Base-by-base conservation (phyloP, 441 rosid genomes). In the Erodium trifolium region DNA sequence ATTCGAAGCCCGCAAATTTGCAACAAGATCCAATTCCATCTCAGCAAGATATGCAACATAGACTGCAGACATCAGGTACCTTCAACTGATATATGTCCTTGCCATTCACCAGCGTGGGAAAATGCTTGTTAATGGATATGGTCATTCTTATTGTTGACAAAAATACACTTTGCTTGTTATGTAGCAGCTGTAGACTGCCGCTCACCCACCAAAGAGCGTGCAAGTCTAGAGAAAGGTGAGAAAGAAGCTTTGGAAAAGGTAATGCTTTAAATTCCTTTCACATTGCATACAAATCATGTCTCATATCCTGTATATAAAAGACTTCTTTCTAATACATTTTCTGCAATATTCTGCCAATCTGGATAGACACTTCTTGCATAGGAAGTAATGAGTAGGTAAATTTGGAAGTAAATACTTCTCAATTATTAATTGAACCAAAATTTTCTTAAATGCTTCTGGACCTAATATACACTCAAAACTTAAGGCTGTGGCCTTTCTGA, bases 1-100 rank as follows among this genome's bases (percentile, higher is more conserved):
- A 70, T 67, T 59, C 39, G 3, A 29, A 63, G 45, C 43, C 67
- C n/a, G 71, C 63, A 18, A 67, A 69, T 43, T 63, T 70, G 59
- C 77, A 67, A 29, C 78, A 75, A 18, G 68, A 47, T 35, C 66
- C 66, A 41, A 67, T 19, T 39, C 64, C 67, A 19, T 51, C 67
- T 27, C 78, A 70, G 66, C 69, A 67, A 59, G 70, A 68, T 64
- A 37, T 73, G 72, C 76, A 67, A 18, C 78, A 75, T 49, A 67
- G 78, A 63, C 73, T 66, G 37, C 68, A 62, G 63, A 60, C 68
- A 59, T 63, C 77, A 9, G 71, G 73, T 19, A 43, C 74, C 57
- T 49, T 49, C 17, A n/a, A 12, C 13, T 8, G 12, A 47, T 47
- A 47, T 13, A 49, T 49, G 7, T 49, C 16, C 13, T 5, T 49